Base-by-base conservation (phyloP, 768 basidiomycete species). In the Leucosporidium creatinivorum region DNA sequence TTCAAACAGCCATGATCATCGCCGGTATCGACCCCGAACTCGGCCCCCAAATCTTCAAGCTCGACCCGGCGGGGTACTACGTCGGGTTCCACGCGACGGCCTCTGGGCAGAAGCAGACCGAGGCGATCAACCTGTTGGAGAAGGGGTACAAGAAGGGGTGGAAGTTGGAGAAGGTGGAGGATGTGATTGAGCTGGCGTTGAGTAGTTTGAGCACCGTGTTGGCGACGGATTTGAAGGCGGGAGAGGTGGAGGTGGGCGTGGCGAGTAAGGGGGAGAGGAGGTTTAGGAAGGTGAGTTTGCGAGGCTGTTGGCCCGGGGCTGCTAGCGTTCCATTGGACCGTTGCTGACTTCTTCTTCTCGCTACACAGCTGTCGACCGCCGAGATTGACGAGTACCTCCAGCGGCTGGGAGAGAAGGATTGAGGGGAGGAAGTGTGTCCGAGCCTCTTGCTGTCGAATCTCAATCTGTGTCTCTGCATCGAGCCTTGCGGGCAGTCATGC, bases 71-170 rank as follows among this genome's bases (percentile, higher is more conserved):
- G 3, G 96, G 96, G 7, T 98, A 96, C 80, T 99, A 93, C 77
- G 91, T 96, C 55, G 96, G 96, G 0, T 98, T 93, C 82, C 93
- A 97, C 74, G 96, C 96, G 13, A 94, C 94, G 3, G 86, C 94
- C 0, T 88, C 93, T 3, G 96, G 96, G 0, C 89, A 90, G 78
- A 98, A 99, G 75, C 96, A 98, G 75, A 94, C 96, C 76, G 96
- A 99, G 77, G 93, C 91, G 1, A 96, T 93, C 87, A 98, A 98
- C 78, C 89, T 92, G 76, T 83, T 99, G 54, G 96, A 99, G 81
- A 98, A 98, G 82, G 91, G 91, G 78, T 98, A 92, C 93, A 99
- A 98, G 82, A 92, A 92, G 78, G 89, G 87, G 0, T 88, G 92
- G 59, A 88, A 93, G 80, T 84, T 82, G 1, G 82, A 96, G 61